phyloP scores from a whole-genome alignment of 176 grass and related monocot genomes.

The Aegilops bicornis region DNA sequence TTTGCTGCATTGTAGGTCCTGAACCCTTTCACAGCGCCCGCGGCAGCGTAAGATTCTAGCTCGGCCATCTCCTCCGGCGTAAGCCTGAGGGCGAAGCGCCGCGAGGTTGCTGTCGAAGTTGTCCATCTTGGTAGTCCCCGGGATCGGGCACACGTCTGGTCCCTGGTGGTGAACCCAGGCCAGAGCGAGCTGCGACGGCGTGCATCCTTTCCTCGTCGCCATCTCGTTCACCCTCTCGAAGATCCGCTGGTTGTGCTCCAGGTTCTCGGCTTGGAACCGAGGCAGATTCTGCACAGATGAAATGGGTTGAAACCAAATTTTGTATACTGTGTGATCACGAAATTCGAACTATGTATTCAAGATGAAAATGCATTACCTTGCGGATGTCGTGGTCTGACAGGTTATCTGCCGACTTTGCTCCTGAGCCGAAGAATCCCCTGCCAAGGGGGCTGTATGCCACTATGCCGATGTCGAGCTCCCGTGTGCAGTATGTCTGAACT shows the following conservation, averaged over 20 bases:
- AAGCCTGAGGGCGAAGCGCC: slow-evolving; percentile 46
- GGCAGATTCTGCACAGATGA: slow-evolving; percentile 27
- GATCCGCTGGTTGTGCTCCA: slow-evolving; percentile 38
- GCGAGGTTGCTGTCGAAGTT: slow-evolving; percentile 25
- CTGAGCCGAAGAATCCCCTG: background rate
- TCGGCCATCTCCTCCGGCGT: slow-evolving; percentile 46
- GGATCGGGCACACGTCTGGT: slow-evolving; percentile 62
- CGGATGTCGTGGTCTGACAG: background rate
- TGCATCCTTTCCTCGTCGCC: background rate
- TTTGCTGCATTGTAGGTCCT: too few relatives aligned
- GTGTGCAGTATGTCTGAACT: too few relatives aligned
- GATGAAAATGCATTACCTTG: background rate
- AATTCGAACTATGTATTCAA: background rate
- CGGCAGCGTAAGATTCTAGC: slow-evolving; percentile 35
- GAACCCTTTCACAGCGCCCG: background rate
- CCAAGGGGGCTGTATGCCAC: background rate
- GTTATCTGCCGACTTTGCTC: background rate
- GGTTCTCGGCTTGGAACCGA: slow-evolving; percentile 55
- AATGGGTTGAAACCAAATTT: background rate
- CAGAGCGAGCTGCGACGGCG: slow-evolving; percentile 37
- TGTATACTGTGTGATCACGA: background rate
- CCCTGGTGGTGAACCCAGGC: slow-evolving; percentile 68
- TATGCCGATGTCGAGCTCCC: background rate
- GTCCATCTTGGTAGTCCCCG: slow-evolving; percentile 56
- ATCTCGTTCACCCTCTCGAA: background rate